Evolutionary conservation across 1,284 basidiomycete species (phyloP), one percentile per base, ranked within the genome.

Genomic region (Naganishia sp.): DNA sequence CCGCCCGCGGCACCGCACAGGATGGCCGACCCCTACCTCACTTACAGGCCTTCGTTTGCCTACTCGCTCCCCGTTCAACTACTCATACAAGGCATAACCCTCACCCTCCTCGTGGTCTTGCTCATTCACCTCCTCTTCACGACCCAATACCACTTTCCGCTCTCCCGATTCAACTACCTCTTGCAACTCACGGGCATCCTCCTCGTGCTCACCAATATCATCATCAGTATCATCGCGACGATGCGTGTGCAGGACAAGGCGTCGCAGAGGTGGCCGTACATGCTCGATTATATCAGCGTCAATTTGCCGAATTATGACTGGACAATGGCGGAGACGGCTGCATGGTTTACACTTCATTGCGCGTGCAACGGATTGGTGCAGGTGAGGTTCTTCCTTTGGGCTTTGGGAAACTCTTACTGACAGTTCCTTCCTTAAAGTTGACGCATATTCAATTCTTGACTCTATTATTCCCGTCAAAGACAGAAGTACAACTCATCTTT

Each of bases 391-490:
- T n/a, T 64, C 21, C 13, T 45, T 44, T 31, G 55, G 3, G 43
- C 11, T 55, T 2, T 23, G 18, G 7, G 6, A 28, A 23, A 21
- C 15, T 13, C 3, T 36, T 15, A 18, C 54, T 67, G 46, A 55
- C 21, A 23, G 43, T 53, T 33, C 15, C 70, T 15, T 48, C 63
- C 10, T 6, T 75, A 13, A 9, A 96, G 91, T 89, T 93, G 68
- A 96, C 95, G 0, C 94, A 99, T 80, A 97, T 99, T 64, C 96
- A 99, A 78, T 98, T 98, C 80, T 83, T 99, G 65, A 96, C 95
- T 2, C 85, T 99, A 6, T 85, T 99, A 21, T 99, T 92, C 76
- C 95, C 95, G 1, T 98, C 96, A 5, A 82, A 85, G n/a, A 85
- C 95, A 44, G 96, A 99, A 80, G 88, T 87, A 4, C 84, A 89